These are phyloP conservation scores for Phaffia australis DNA, from an alignment of 768 basidiomycete species.

Conservation along the genomic window DNA sequence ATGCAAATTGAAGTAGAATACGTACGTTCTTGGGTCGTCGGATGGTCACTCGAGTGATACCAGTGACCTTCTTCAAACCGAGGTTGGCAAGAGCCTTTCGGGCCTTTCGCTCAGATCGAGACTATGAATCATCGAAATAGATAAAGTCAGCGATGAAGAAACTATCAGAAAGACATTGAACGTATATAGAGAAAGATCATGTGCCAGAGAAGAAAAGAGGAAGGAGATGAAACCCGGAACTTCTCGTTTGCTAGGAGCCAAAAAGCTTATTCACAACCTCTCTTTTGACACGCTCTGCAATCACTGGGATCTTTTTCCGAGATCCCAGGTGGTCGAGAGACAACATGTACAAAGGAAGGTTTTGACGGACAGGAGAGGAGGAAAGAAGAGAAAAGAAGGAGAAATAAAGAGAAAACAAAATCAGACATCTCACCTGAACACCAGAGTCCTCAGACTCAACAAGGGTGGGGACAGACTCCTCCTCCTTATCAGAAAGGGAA, in stretches of 20 bases:
- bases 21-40: slow-evolving; percentile 86
- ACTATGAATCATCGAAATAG: slow-evolving; percentile 40
- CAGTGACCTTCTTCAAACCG: slow-evolving; percentile 83
- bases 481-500: slow-evolving; percentile 21
- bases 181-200: background rate
- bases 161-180: background rate
- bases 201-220: background rate
- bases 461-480: slow-evolving; percentile 17
- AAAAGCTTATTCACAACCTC: background rate
- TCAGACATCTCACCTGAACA: slow-evolving; percentile 11
- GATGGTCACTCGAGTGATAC: slow-evolving; percentile 89
- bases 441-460: slow-evolving; percentile 11
- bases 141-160: background rate
- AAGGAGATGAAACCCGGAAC: background rate
- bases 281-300: background rate
- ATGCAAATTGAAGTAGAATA: background rate
- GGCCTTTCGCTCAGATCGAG: slow-evolving; percentile 86
- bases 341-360: background rate
- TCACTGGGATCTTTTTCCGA: background rate
- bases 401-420: background rate
- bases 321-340: background rate
- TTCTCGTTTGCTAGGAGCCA: background rate
- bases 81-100: slow-evolving; percentile 75
- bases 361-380: background rate
- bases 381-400: background rate